Conservation (phyloP, 139 green algal species). For the Asterochloris sp. region DNA sequence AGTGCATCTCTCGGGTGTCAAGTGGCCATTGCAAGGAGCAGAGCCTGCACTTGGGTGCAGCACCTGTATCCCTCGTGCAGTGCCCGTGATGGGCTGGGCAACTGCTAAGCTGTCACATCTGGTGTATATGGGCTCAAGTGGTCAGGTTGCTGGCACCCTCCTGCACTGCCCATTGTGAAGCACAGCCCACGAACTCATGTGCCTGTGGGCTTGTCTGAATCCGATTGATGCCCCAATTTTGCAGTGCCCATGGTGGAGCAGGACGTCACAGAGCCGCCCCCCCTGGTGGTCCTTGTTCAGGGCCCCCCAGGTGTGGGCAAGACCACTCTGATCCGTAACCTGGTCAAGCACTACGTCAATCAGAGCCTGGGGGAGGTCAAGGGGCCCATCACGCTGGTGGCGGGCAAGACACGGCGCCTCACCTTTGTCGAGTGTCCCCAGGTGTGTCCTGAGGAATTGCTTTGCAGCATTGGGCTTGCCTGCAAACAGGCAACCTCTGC, state of each 20-base stretch:
- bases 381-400: slow-evolving; percentile 91
- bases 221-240: background rate
- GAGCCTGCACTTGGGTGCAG: no score
- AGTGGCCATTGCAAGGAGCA: no score
- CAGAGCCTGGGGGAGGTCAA: slow-evolving; percentile 83
- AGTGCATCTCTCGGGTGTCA: background rate
- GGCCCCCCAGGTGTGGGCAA: slow-evolving; percentile 92
- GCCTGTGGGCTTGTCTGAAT: background rate
- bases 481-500: background rate
- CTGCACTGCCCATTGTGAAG: no score
- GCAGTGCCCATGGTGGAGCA: slow-evolving; percentile 72
- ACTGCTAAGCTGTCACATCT: no score
- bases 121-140: no score
- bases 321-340: slow-evolving; percentile 85
- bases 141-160: no score
- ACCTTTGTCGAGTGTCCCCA: slow-evolving; percentile 92
- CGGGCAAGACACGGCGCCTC: slow-evolving; percentile 89
- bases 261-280: slow-evolving; percentile 75
- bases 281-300: slow-evolving; percentile 94
- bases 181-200: no score
- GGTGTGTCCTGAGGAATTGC: background rate
- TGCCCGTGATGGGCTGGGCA: no score
- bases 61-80: no score
- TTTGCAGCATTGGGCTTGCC: background rate
- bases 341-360: slow-evolving; percentile 97